Conservation (phyloP, 768 basidiomycete species). For the Mycena epipterygia region DNA sequence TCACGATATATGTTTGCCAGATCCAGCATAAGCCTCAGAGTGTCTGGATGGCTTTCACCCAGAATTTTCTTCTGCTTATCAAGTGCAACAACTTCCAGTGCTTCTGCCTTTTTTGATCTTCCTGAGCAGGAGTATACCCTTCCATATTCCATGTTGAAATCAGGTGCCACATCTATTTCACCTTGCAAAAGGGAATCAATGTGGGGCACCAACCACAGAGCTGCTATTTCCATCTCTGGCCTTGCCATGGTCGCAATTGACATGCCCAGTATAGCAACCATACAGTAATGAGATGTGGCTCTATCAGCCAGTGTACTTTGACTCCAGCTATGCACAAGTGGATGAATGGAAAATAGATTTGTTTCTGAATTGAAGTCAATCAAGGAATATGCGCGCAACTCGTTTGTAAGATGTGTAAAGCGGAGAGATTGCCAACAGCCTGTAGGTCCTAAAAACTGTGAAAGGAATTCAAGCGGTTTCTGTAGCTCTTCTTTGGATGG, state of each 20-base stretch:
- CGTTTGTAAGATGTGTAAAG: not conserved
- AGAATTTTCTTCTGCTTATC: too few relatives aligned
- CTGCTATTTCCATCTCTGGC: not conserved
- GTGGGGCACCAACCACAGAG: not conserved
- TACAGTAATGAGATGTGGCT: not conserved
- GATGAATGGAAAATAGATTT: not conserved
- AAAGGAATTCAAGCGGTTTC: not conserved
- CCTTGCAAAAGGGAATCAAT: not conserved
- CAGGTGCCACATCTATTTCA: not conserved
- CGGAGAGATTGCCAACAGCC: not conserved
- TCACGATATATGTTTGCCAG: not conserved
- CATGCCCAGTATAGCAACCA: not conserved
- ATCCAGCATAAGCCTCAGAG: too few relatives aligned
- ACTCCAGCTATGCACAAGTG: too few relatives aligned
- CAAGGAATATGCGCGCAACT: conserved; percentile 1
- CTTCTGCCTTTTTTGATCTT: too few relatives aligned
- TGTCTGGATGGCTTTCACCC: too few relatives aligned
- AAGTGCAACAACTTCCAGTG: too few relatives aligned
- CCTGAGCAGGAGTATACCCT: too few relatives aligned
- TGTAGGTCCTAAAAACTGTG: not conserved
- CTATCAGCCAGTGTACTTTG: not conserved
- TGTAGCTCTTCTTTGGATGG: not conserved
- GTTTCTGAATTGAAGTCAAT: not conserved
- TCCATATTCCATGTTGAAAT: too few relatives aligned
- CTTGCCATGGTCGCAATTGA: not conserved